Conservation (phyloP, 768 basidiomycete genomes). For the Serendipita sp. region DNA sequence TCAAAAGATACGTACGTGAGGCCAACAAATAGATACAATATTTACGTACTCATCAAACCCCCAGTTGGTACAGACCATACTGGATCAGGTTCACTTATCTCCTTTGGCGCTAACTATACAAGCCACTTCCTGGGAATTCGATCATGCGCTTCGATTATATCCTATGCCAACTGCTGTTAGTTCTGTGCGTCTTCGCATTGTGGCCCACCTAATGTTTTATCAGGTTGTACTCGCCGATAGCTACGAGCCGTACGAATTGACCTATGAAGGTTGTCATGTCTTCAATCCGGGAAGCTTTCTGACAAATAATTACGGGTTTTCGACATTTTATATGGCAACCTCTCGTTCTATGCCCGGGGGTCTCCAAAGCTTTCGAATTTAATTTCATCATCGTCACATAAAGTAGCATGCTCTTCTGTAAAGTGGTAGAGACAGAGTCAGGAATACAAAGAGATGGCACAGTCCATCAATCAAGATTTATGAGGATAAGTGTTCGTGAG, state of each 20-base stretch:
- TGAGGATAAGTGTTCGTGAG: not conserved
- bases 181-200: not conserved
- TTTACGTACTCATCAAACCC: not conserved
- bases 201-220: not conserved
- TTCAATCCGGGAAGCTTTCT: slow-evolving; percentile 95
- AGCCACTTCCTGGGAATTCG: slow-evolving; percentile 76
- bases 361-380: not conserved
- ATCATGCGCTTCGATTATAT: slow-evolving; percentile 82
- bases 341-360: slow-evolving; percentile 1
- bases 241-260: slow-evolving; percentile 89
- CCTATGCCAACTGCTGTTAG: slow-evolving; percentile 84
- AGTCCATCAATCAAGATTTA: not conserved
- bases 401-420: too few relatives aligned
- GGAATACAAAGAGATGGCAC: too few relatives aligned
- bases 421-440: too few relatives aligned
- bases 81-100: slow-evolving; percentile 90
- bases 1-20: slow-evolving; percentile 69
- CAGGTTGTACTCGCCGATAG: slow-evolving; percentile 90
- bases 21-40: not conserved
- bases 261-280: slow-evolving; percentile 96
- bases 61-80: slow-evolving; percentile 86
- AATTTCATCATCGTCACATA: not conserved
- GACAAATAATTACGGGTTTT: slow-evolving; percentile 67
- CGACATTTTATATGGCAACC: slow-evolving; percentile 43
- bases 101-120: slow-evolving; percentile 74